A percentile compares a stretch with the other conserved stretches of the same genome.
phyloP scores from a whole-genome alignment of 345 rosid genomes.

The Linum lewisii region DNA sequence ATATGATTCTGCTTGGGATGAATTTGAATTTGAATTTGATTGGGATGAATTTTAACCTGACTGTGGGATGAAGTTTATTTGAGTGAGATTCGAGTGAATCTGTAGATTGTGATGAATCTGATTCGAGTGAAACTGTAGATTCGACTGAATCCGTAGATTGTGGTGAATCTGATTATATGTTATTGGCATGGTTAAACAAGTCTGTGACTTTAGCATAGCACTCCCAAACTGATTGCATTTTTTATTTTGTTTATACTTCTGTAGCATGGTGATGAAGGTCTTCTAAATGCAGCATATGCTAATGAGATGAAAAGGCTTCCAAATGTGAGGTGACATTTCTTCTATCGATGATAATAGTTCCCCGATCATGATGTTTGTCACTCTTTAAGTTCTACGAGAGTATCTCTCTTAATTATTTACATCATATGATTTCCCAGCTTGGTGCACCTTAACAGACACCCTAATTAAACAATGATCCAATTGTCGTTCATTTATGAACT shows the following conservation, averaged over 20 bases:
- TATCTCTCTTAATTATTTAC: not conserved
- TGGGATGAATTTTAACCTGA: no score
- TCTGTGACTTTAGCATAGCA: not conserved
- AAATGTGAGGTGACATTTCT: slow-evolving; percentile 66
- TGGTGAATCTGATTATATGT: no score
- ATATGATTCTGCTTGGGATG: no score
- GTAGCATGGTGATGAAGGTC: slow-evolving; percentile 93
- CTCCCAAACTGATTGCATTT: slow-evolving; percentile 2
- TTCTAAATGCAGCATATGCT: slow-evolving; percentile 64
- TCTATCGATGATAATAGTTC: slow-evolving; percentile 4
- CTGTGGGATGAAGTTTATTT: no score
- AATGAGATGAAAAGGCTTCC: slow-evolving; percentile 72
- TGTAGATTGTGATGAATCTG: no score
- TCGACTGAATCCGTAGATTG: no score
- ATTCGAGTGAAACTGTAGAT: no score
- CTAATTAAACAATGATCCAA: not conserved
- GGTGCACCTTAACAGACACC: not conserved
- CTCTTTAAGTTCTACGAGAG: not conserved
- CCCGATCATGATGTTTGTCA: not conserved
- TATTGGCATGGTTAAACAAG: no score
- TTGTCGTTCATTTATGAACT: not conserved
- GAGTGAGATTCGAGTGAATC: no score
- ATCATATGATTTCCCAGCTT: not conserved
- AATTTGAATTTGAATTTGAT: no score
- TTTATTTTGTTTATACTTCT: slow-evolving; percentile 7